Base-by-base conservation (phyloP, 2,329 filamentous ascomycete genomes). In the Neoascochyta sp. region DNA sequence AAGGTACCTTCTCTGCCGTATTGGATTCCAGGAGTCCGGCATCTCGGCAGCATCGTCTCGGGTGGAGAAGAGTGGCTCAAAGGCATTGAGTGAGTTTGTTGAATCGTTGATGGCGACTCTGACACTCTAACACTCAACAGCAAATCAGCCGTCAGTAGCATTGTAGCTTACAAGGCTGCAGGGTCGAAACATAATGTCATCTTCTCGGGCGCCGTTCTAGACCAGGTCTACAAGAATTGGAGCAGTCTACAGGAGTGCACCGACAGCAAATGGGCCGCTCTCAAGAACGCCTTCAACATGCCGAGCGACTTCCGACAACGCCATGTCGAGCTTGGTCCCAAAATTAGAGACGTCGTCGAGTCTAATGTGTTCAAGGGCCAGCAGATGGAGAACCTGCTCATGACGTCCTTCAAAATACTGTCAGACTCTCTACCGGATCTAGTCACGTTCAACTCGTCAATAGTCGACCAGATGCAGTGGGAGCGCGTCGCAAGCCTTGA, bases 401-500 rank as follows among this genome's bases (percentile, higher is more conserved):
- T 36, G 53, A 28, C 39, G 6, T 52, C 54, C 4, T 29, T 57
- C 4, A 36, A 35, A 6, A 42, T 47, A 63, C 5, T 65, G 60
- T 24, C 54, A 41, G 21, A 61, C 59, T 33, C 57, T 71, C 64
- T 75, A 8, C 71, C 74, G 4, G 72, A 76, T 30, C 54, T 83
- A 18, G 68, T 81, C 21, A 77, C 76, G 1, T 80, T 79, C 45
- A 70, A 69, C 20, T 64, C 69, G 6, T 79, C 75, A 11, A 62
- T 70, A 3, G 75, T 83, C 14, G 79, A 83, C 47, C 75, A 81
- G 38, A 68, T 70, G 45, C 64, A 66, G 2, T 83, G 80, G 79
- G 80, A 83, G 50, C 70, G 75, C 18, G 67, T 73, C 1, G 57
- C 60, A 3, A 54, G 71, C 13, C 63, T 73, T 4, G 69, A 71